These are phyloP conservation scores for Backusella westeae DNA, from an alignment of 192 early-diverging fungal species.

Conservation along the genomic window DNA sequence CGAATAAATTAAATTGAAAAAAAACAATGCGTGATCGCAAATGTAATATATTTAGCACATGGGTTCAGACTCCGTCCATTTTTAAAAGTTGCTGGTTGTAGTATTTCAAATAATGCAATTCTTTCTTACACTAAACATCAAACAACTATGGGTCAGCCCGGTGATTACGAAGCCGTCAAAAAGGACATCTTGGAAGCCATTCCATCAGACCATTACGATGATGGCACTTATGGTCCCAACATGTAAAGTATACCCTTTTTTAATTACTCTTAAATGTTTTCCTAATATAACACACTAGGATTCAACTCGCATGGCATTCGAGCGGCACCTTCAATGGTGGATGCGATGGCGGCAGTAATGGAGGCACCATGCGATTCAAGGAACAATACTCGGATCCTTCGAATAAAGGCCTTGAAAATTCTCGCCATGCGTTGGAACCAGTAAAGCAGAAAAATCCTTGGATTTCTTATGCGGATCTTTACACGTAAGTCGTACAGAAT, in stretches of 20 bases:
- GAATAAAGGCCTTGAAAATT: constrained; percentile 56
- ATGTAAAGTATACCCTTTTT: constrained; percentile 27
- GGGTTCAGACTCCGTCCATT: not conserved
- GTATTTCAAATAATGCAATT: not conserved
- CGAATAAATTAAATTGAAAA: constrained; percentile 24
- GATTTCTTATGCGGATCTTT: constrained; percentile 74
- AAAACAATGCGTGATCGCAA: constrained; percentile 6
- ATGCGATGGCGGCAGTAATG: constrained; percentile 60
- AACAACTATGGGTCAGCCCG: constrained; percentile 16
- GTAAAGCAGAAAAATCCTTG: constrained; percentile 59
- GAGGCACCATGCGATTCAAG: constrained; percentile 63
- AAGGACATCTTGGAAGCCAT: constrained; percentile 38
- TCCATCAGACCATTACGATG: constrained; percentile 39
- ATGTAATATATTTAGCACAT: not conserved
- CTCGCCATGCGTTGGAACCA: constrained; percentile 54
- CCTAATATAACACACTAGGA: constrained; percentile 16
- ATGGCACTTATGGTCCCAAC: constrained; percentile 66
- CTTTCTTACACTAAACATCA: constrained; percentile 25
- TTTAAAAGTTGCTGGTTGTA: not conserved
- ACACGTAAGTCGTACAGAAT: constrained; percentile 45
- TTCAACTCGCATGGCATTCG: constrained; percentile 61
- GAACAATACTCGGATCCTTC: constrained; percentile 62
- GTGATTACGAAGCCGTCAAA: constrained; percentile 38
- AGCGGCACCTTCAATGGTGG: constrained; percentile 62
- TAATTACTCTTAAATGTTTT: constrained; percentile 4